Percentiles rank a stretch among this genome's conserved stretches.
These are phyloP conservation scores for Trypanosoma brucei DNA, from an alignment of 208 protist species.

Conservation along the genomic window DNA sequence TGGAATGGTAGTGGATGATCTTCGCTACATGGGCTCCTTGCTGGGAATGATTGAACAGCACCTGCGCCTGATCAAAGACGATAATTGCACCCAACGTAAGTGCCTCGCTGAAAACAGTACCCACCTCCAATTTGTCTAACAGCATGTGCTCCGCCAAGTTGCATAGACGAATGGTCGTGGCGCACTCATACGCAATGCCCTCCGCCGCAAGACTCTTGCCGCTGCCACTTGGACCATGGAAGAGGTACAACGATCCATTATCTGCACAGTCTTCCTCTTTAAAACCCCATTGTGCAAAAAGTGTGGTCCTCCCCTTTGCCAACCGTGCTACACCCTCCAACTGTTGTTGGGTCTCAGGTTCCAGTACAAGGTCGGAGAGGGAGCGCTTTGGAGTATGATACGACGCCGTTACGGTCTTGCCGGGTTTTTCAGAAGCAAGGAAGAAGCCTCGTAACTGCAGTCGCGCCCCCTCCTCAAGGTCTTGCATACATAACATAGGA, in stretches of 20 bases:
- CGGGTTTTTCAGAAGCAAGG: conserved; percentile 54
- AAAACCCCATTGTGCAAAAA: conserved; percentile 90
- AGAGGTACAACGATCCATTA: conserved; percentile 54
- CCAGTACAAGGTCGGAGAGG: conserved; percentile 69
- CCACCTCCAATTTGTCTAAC: conserved; percentile 40
- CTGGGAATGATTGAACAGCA: conserved; percentile 74
- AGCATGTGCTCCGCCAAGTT: conserved; percentile 74
- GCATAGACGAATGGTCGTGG: conserved; percentile 76
- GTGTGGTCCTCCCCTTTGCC: conserved; percentile 76
- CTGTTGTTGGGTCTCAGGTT: conserved; percentile 31
- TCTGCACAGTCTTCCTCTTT: conserved; percentile 55
- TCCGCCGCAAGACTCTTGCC: conserved; percentile 88
- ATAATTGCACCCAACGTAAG: conserved; percentile 82
- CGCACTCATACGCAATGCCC: conserved; percentile 89
- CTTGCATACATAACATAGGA: conserved; percentile 60
- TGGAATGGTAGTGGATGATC: conserved; percentile 80
- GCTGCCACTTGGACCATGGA: conserved; percentile 77
- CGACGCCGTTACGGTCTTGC: conserved; percentile 32
- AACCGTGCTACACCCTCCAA: conserved; percentile 55
- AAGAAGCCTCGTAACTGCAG: conserved; percentile 88
- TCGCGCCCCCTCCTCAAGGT: conserved; percentile 75
- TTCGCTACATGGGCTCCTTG: conserved; percentile 57
- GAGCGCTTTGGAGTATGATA: conserved; percentile 76
- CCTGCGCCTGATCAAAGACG: conserved; percentile 85
- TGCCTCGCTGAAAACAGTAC: conserved; percentile 75